phyloP scores from a whole-genome alignment of 2,329 filamentous ascomycete species.

The Aureobasidium sp. region DNA sequence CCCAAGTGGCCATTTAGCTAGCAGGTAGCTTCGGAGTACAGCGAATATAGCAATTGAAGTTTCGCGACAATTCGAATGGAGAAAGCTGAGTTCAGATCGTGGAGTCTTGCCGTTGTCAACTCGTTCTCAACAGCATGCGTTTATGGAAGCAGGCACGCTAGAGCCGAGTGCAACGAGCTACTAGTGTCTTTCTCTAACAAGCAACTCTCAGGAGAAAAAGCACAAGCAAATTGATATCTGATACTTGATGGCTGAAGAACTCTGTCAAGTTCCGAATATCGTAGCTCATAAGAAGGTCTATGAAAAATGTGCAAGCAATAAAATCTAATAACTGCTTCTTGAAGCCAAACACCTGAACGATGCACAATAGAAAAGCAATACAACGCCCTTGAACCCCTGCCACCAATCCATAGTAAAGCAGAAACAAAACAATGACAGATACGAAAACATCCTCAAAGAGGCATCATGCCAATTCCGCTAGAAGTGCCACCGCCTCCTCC shows the following conservation, averaged over 20 bases:
- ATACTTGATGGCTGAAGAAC: background rate
- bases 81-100: background rate
- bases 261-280: background rate
- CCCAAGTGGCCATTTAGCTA: background rate
- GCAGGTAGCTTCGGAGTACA: no score
- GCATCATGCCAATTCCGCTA: constrained; percentile 33
- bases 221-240: background rate
- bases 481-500: constrained; percentile 15
- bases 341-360: background rate
- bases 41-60: no score
- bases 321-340: background rate
- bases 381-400: background rate
- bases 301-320: background rate
- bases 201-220: background rate
- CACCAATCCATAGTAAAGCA: background rate
- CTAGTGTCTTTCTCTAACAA: no score
- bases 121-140: background rate
- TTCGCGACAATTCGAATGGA: background rate
- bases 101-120: background rate
- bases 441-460: constrained; percentile 21
- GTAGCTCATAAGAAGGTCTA: background rate
- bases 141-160: background rate
- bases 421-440: background rate
- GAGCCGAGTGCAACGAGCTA: no score
- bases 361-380: background rate